These are phyloP conservation scores for Albugo candida DNA, from an alignment of 352 stramenopile genomes.

Conservation along the genomic window DNA sequence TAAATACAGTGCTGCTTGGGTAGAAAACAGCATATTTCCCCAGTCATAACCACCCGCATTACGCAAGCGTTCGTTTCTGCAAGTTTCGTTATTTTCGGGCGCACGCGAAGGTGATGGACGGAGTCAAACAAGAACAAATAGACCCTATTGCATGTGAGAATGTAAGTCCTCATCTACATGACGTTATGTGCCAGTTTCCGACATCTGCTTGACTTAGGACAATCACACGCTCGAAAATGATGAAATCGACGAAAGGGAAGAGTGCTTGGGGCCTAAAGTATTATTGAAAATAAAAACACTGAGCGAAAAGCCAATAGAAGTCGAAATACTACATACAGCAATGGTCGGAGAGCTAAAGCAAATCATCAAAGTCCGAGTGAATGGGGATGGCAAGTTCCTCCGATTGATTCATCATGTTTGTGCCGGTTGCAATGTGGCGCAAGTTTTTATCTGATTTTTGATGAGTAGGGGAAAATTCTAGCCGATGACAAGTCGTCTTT, in stretches of 20 bases:
- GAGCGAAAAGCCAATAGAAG: slow-evolving; percentile 60
- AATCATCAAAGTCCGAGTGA: slow-evolving; percentile 45
- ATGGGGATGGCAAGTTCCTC: slow-evolving; percentile 67
- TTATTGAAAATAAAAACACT: slow-evolving; percentile 73
- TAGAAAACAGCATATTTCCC: too few relatives aligned
- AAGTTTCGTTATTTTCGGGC: too few relatives aligned
- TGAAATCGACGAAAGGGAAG: background rate
- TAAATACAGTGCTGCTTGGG: too few relatives aligned
- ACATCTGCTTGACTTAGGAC: too few relatives aligned
- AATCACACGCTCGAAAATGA: too few relatives aligned
- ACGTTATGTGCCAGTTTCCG: too few relatives aligned
- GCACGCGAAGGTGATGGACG: too few relatives aligned
- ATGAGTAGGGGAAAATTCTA: slow-evolving; percentile 59
- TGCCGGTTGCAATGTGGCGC: background rate
- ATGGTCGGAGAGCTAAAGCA: slow-evolving; percentile 57
- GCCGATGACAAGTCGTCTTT: slow-evolving; percentile 63
- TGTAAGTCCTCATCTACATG: too few relatives aligned
- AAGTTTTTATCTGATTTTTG: background rate
- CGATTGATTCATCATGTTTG: slow-evolving; percentile 58
- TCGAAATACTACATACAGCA: slow-evolving; percentile 45
- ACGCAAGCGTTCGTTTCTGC: too few relatives aligned
- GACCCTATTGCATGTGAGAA: too few relatives aligned
- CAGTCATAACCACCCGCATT: too few relatives aligned
- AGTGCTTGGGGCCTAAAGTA: background rate
- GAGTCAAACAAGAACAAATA: too few relatives aligned